Percentiles rank a stretch among this genome's conserved stretches.
These are phyloP conservation scores for Crithidia thermophila DNA, from an alignment of 208 protist genomes.

Conservation along the genomic window DNA sequence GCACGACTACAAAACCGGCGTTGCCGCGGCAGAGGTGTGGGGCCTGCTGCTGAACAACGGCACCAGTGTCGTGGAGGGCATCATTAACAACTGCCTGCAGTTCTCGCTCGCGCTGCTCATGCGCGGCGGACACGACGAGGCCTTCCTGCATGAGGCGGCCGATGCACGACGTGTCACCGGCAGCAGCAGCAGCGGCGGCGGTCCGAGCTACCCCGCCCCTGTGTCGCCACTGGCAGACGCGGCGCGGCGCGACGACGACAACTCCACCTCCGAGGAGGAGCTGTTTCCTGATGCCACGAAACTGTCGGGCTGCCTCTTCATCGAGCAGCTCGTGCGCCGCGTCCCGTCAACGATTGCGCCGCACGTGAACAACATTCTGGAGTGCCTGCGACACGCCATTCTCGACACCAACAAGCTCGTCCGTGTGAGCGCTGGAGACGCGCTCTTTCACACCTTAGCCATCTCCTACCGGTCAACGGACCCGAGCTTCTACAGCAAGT, in stretches of 20 bases:
- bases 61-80: constrained; percentile 71
- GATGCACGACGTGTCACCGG: background rate
- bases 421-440: constrained; percentile 43
- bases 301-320: constrained; percentile 70
- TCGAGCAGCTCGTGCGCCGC: constrained; percentile 69
- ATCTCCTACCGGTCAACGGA: constrained; percentile 74
- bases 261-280: constrained; percentile 3
- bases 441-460: constrained; percentile 54
- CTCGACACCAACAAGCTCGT: constrained; percentile 49
- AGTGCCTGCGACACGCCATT: constrained; percentile 59
- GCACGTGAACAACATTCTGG: constrained; percentile 54
- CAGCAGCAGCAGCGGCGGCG: background rate
- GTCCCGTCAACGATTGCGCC: constrained; percentile 69
- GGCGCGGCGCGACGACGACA: background rate
- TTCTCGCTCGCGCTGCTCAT: constrained; percentile 59
- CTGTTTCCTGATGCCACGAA: constrained; percentile 49
- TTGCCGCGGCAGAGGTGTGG: constrained; percentile 78
- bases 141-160: constrained; percentile 32
- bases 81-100: constrained; percentile 67
- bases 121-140: constrained; percentile 36
- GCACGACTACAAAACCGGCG: constrained; percentile 35
- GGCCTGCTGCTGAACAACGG: constrained; percentile 76
- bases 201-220: background rate
- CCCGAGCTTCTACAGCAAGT: constrained; percentile 45
- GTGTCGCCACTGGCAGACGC: constrained; percentile 2